Conservation (phyloP, 768 basidiomycete species). For the Phylloporus scabripes region DNA sequence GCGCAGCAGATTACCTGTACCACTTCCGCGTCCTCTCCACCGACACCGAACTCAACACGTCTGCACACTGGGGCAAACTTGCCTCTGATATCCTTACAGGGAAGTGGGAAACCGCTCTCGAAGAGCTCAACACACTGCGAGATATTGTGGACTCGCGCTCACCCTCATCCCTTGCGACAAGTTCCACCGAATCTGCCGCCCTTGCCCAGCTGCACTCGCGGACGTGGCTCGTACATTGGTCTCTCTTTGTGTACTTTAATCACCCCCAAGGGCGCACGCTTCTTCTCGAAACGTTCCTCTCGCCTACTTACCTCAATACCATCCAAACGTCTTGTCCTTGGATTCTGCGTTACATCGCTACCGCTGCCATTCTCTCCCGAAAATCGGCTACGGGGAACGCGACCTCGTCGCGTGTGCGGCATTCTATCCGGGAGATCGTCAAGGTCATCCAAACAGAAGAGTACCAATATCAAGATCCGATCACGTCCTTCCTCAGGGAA, state of each 20-base stretch:
- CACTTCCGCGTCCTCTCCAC: conserved; percentile 98
- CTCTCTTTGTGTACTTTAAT: conserved; percentile 97
- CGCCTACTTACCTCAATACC: conserved; percentile 95
- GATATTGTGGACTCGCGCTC: conserved; percentile 84
- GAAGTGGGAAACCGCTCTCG: conserved; percentile 90
- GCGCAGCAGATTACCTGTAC: conserved; percentile 96
- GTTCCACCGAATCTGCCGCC: conserved; percentile 55
- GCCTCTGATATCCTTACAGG: conserved; percentile 94
- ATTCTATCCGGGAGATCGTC: conserved; percentile 87
- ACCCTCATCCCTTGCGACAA: conserved; percentile 43
- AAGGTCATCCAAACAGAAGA: conserved; percentile 93
- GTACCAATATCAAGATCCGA: conserved; percentile 92
- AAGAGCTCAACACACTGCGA: conserved; percentile 92
- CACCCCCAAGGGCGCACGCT: conserved; percentile 87
- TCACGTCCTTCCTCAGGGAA: conserved; percentile 90
- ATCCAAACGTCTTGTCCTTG: conserved; percentile 95
- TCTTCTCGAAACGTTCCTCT: conserved; percentile 94
- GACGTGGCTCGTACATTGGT: conserved; percentile 97
- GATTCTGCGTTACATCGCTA: conserved; percentile 90
- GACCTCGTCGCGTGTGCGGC: conserved; percentile 68
- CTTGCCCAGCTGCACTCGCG: conserved; percentile 88
- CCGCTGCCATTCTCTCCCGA: conserved; percentile 88
- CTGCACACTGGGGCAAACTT: conserved; percentile 98
- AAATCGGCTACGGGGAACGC: conserved; percentile 53
- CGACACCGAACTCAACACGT: conserved; percentile 87